Conservation (phyloP, 2,329 filamentous ascomycete species). For the Ambrosiella beaveri region DNA sequence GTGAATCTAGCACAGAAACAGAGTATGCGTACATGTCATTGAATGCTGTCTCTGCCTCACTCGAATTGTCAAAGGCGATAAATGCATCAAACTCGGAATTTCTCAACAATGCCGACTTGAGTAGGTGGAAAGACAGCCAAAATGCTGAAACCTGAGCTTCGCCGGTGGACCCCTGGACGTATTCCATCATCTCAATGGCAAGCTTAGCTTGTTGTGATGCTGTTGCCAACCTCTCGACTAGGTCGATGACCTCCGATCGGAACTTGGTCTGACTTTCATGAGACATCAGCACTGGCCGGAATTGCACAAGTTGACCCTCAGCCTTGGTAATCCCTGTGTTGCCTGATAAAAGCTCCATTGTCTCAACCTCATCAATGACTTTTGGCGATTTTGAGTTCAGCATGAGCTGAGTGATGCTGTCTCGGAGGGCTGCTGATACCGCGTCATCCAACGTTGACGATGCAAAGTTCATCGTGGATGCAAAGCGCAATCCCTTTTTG, state of each 20-base stretch:
- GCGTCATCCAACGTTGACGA: conserved; percentile 50
- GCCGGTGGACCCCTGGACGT: conserved; percentile 35
- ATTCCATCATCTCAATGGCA: conserved; percentile 46
- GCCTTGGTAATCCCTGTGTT: not conserved
- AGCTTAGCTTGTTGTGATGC: conserved; percentile 43
- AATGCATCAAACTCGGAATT: conserved; percentile 47
- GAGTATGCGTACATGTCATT: conserved; percentile 56
- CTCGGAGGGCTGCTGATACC: conserved; percentile 51
- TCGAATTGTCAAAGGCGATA: conserved; percentile 31
- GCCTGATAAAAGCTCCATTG: conserved; percentile 10
- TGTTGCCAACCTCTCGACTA: conserved; percentile 38
- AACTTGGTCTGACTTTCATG: conserved; percentile 51
- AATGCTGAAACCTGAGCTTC: conserved; percentile 50
- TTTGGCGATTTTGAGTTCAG: conserved; percentile 18
- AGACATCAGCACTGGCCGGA: conserved; percentile 43
- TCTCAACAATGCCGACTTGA: conserved; percentile 38
- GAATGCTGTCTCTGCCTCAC: conserved; percentile 30
- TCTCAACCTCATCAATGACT: conserved; percentile 20
- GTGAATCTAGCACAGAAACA: conserved; percentile 40
- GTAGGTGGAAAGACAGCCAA: conserved; percentile 62
- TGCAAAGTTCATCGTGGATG: conserved; percentile 45
- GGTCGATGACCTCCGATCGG: conserved; percentile 35
- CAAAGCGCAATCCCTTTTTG: conserved; percentile 50
- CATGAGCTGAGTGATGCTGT: conserved; percentile 40
- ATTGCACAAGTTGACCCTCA: conserved; percentile 19